These are phyloP conservation scores for Umbelopsis isabellina DNA, from an alignment of 192 early-diverging fungal species.

Conservation along the genomic window DNA sequence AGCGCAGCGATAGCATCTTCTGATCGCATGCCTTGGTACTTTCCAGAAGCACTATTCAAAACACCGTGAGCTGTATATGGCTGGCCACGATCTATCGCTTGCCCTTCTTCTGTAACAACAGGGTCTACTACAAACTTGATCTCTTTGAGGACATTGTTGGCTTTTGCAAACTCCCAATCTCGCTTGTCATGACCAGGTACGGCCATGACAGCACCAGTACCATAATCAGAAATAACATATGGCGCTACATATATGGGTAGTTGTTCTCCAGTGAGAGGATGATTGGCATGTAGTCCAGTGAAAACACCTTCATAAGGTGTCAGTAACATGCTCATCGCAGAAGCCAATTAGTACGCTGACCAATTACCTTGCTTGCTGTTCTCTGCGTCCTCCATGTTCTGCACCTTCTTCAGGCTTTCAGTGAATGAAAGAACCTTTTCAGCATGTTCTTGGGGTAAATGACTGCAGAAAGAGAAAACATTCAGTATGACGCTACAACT, in stretches of 20 bases:
- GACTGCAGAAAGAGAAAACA: neutral
- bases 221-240: slow-evolving; percentile 79
- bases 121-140: slow-evolving; percentile 59
- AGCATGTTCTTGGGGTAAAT: slow-evolving; percentile 29
- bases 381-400: slow-evolving; percentile 38
- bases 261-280: slow-evolving; percentile 59
- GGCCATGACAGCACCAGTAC: slow-evolving; percentile 86
- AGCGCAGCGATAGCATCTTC: slow-evolving; percentile 60
- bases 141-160: slow-evolving; percentile 48
- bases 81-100: neutral
- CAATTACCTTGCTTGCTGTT: slow-evolving; percentile 35
- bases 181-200: slow-evolving; percentile 81
- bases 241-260: slow-evolving; percentile 75
- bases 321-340: neutral
- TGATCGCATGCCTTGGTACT: slow-evolving; percentile 63
- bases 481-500: too few relatives aligned
- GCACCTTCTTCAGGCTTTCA: slow-evolving; percentile 25
- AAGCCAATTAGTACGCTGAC: neutral
- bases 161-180: slow-evolving; percentile 69
- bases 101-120: slow-evolving; percentile 17
- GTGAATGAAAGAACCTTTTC: slow-evolving; percentile 33
- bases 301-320: slow-evolving; percentile 45
- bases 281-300: slow-evolving; percentile 64
- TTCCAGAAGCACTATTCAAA: slow-evolving; percentile 57
- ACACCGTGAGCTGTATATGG: slow-evolving; percentile 58